Evolutionary conservation across 305 asterid species (phyloP).

Genomic region (Fraxinus angustifolia): DNA sequence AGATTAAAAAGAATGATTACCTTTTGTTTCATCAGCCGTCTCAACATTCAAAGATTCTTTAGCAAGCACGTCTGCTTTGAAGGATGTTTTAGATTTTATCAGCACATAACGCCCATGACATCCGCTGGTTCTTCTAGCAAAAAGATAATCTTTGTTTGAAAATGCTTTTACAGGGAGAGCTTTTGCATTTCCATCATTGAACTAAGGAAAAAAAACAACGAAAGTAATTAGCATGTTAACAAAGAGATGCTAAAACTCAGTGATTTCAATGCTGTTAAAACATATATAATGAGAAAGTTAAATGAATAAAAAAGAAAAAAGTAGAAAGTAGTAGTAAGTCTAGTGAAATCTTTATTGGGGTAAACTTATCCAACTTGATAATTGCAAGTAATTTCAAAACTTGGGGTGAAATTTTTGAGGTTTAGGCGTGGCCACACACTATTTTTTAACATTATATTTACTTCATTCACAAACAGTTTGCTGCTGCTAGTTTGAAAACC

Average conservation of each 20-base stretch:
- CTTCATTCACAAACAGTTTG: background rate
- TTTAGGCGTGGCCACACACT: background rate
- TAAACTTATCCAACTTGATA: background rate
- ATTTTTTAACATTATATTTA: background rate
- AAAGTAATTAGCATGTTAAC: background rate
- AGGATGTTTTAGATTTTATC: constrained; percentile 46
- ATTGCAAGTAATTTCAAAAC: background rate
- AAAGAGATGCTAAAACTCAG: background rate
- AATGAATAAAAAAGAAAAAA: background rate
- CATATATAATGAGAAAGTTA: background rate
- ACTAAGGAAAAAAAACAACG: constrained; percentile 28
- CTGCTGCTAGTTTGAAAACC: background rate
- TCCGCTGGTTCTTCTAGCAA: constrained; percentile 21
- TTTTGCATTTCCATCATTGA: constrained; percentile 31
- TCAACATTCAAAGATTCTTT: constrained; percentile 44
- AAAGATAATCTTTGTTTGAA: constrained; percentile 21
- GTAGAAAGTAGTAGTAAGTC: background rate
- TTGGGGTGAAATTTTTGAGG: background rate
- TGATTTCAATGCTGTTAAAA: no score
- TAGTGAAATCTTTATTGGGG: background rate
- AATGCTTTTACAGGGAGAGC: constrained; percentile 27
- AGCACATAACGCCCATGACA: constrained; percentile 21
- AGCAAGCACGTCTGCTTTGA: constrained; percentile 44
- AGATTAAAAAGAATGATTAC: constrained; percentile 33
- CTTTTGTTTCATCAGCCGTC: constrained; percentile 33